Evolutionary conservation across 2,329 filamentous ascomycete genomes (phyloP), one percentile per base, ranked within the genome.

Genomic region (Bipolaris zeicola): DNA sequence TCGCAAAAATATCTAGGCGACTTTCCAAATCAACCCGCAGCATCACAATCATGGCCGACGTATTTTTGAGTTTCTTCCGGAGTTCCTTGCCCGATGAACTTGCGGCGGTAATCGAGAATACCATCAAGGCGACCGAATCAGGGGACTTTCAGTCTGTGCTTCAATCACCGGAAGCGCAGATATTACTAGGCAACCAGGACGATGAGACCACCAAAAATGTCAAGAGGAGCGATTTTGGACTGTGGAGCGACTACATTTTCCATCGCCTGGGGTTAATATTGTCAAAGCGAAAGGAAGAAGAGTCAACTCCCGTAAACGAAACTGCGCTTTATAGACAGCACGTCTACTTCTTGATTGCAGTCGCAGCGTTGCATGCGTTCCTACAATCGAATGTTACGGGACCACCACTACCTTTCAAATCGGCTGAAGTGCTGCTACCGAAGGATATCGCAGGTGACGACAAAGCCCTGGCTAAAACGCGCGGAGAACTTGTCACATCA

Each of bases 381-480:
- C 77, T 96, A 14, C 93, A 97, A 74, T 87, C 87, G 1, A 96
- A 92, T 71, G 90, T 96, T 51, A 96, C 93, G 3, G 93, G 93
- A 0, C 93, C 93, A 1, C 88, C 92, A 0, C 79, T 96, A n/a
- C 78, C 81, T 0, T 88, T 87, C 69, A 76, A 76, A 22, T 76
- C 83, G 2, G 77, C 82, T 3, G 76, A 82, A 11, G 61, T 78
- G 1, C 61, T 88, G 5, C 67, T 89, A 3, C 81, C 83, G 1
- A 65, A 78, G n/a, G 76, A 78, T 26, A 72, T 82, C 3, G 80
- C 78, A 60, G 62, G 61, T 2, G 68, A 77, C 54, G 41, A 62
- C 2, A 55, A 68, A 16, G 59, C 65, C 3, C 64, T 83, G 1
- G 76, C 77, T 41, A 70, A 74, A 0, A 55, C 66, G 7, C 65